phyloP scores from a whole-genome alignment of 2,329 filamentous ascomycete genomes.

The Pestalotiopsis sp. region DNA sequence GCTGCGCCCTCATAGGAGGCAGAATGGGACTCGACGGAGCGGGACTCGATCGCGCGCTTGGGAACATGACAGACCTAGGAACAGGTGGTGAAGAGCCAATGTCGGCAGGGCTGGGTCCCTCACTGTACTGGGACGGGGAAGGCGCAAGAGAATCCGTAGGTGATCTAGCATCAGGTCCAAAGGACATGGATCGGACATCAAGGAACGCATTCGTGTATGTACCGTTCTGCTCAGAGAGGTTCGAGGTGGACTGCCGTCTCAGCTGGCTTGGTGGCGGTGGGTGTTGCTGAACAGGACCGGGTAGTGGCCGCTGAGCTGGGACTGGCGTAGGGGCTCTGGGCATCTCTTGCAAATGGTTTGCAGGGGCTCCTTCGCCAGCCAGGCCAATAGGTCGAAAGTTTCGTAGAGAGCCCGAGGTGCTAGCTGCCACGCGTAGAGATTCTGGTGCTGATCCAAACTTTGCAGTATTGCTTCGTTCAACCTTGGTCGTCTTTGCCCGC shows the following conservation, averaged over 20 bases:
- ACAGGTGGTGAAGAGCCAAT: constrained; percentile 91
- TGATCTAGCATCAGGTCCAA: constrained; percentile 55
- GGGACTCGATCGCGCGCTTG: constrained; percentile 57
- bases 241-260: constrained; percentile 63
- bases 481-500: constrained; percentile 76
- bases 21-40: constrained; percentile 80
- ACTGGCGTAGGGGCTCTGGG: constrained; percentile 79
- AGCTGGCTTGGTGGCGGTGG: constrained; percentile 50
- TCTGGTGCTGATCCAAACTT: constrained; percentile 76
- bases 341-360: constrained; percentile 68
- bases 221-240: constrained; percentile 47
- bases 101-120: constrained; percentile 73
- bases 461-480: constrained; percentile 71
- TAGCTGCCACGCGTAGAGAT: constrained; percentile 86
- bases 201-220: constrained; percentile 29
- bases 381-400: constrained; percentile 75
- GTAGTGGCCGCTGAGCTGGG: constrained; percentile 47
- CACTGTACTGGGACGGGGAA: constrained; percentile 54
- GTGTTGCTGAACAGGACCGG: constrained; percentile 29
- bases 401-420: constrained; percentile 85
- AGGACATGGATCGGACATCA: constrained; percentile 43
- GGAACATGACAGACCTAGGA: constrained; percentile 60
- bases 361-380: constrained; percentile 43
- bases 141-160: constrained; percentile 54
- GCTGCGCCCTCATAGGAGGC: constrained; percentile 63